Evolutionary conservation across 352 stramenopile species (phyloP), one percentile per base, ranked within the genome.

Genomic region (Saprolegnia parasitica): DNA sequence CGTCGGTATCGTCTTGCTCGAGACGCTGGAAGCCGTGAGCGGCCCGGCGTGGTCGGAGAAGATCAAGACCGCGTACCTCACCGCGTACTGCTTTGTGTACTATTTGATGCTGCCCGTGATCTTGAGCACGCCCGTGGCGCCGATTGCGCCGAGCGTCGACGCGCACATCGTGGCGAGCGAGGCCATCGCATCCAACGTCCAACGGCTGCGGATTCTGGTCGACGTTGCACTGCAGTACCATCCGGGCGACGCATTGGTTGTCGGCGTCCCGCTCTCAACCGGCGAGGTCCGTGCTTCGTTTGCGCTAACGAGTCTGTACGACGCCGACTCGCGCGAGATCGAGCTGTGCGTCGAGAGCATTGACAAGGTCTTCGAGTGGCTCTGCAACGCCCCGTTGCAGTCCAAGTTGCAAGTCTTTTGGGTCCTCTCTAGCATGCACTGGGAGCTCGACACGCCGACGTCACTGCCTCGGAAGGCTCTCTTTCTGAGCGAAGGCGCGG

Each of bases 221-320:
- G 61, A 67, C 61, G 62, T 70, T 47, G 46, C 63, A 23, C 47
- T 70, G 49, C 46, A 46, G 16, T 70, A 61, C 26, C 47, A 49
- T 5, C 46, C 63, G 11, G 63, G 63, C 23, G 63, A 70, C 21
- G 54, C 29, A 10, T 21, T 70, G 15, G 29, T 70, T 26, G 29
- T 70, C 6, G 63, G 63, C 32, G n/a, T 46, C 5, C 26, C 45
- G n/a, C n/a, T 56, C 6, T 0, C 20, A 1, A 35, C 4, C 18
- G 29, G 26, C 37, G 37, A 61, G 9, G 21, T 37, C 54, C 20
- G n/a, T 1, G 15, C 13, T n/a, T n/a, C 13, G 18, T 62, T 70
- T 70, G 45, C 63, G 15, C 62, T 70, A 16, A 32, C 49, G 13
- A 60, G 54, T 39, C n/a, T 70, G 32, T 52, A 52, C n/a, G 8